Percentiles rank a stretch among this genome's conserved stretches.
Conservation (phyloP, 257 asterid species). For the Datura wrightii region DNA sequence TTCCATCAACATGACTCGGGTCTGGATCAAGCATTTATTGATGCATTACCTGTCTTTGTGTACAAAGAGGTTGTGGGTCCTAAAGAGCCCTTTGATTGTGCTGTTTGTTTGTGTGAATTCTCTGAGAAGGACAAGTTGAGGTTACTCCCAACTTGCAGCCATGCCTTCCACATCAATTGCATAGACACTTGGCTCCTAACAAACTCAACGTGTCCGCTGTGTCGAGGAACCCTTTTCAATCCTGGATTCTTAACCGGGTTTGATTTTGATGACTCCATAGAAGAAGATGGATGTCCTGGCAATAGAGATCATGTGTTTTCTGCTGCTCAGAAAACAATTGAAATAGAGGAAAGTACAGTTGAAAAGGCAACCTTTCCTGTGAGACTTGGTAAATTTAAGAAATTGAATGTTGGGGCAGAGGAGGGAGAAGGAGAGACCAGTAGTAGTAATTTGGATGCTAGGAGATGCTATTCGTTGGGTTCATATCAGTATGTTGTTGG, state of each 20-base stretch:
- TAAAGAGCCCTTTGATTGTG: constrained; percentile 57
- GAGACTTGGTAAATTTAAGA: constrained; percentile 68
- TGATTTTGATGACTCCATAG: constrained; percentile 44
- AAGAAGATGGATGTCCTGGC: constrained; percentile 35
- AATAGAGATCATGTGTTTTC: constrained; percentile 37
- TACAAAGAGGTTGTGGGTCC: constrained; percentile 55
- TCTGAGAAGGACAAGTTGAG: constrained; percentile 48
- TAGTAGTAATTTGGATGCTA: constrained; percentile 82
- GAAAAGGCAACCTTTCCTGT: constrained; percentile 45
- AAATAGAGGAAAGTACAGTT: constrained; percentile 40
- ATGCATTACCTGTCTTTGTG: constrained; percentile 55
- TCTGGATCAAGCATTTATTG: constrained; percentile 58
- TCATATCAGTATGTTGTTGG: constrained; percentile 92
- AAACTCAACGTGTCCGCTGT: constrained; percentile 58
- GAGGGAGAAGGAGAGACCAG: constrained; percentile 73
- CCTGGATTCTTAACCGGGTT: constrained; percentile 39
- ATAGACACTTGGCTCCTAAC: constrained; percentile 63
- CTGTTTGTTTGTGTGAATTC: constrained; percentile 62
- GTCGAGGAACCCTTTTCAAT: constrained; percentile 49
- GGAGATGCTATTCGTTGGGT: constrained; percentile 94
- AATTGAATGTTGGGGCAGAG: constrained; percentile 47
- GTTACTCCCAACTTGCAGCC: constrained; percentile 56
- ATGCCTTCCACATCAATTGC: constrained; percentile 59
- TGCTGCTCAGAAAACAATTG: constrained; percentile 36
- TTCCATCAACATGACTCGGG: constrained; percentile 59